Conservation (phyloP, 2,329 filamentous ascomycete species). For the Calonectria honghensis region DNA sequence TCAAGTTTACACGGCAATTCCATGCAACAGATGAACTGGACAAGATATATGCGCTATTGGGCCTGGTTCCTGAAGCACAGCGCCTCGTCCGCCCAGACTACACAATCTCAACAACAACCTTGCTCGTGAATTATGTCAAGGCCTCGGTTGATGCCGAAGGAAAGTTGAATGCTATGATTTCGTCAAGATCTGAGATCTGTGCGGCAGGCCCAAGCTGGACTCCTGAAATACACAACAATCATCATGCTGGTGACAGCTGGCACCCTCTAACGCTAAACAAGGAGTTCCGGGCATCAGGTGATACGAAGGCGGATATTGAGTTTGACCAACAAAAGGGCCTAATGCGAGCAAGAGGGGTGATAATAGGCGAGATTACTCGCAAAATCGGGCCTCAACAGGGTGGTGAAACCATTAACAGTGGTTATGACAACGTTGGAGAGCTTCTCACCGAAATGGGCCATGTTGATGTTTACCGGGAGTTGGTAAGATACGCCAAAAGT, state of each 20-base stretch:
- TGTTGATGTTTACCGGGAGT: not conserved
- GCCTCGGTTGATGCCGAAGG: not conserved
- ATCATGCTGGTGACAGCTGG: not conserved
- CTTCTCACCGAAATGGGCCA: not conserved
- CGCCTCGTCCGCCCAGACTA: not conserved
- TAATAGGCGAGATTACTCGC: not conserved
- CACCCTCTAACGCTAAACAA: not conserved
- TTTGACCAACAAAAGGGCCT: not conserved
- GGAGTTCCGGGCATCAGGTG: not conserved
- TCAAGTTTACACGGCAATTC: not conserved
- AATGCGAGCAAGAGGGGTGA: not conserved
- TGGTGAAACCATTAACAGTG: not conserved
- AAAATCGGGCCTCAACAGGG: not conserved
- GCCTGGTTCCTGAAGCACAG: not conserved
- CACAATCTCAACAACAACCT: not conserved
- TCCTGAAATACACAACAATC: conserved; percentile 3
- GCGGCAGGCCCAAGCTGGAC: conserved; percentile 6
- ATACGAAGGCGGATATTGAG: not conserved
- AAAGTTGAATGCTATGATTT: conserved; percentile 3
- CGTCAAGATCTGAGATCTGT: not conserved
- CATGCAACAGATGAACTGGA: not conserved
- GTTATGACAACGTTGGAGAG: not conserved
- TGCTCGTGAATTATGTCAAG: conserved; percentile 1
- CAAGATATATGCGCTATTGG: conserved; percentile 2
- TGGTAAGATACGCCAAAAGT: not conserved